These are phyloP conservation scores for Mikania micrantha DNA, from an alignment of 129 eudicot species.

Conservation along the genomic window DNA sequence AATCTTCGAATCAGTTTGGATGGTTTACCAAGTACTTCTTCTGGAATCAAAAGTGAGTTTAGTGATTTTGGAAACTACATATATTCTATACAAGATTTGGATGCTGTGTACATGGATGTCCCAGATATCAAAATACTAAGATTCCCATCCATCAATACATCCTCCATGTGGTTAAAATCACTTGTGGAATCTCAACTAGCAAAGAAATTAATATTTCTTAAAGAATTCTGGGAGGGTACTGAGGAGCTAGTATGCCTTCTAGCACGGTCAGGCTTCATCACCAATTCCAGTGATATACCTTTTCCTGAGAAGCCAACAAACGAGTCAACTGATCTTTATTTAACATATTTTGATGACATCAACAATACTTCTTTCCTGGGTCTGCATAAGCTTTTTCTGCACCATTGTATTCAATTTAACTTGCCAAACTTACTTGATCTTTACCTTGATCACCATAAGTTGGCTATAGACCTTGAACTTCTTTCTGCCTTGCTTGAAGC, in stretches of 20 bases:
- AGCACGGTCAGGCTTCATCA: conserved; percentile 66
- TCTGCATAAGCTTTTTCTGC: conserved; percentile 77
- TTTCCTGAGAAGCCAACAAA: conserved; percentile 34
- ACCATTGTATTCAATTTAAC: conserved; percentile 66
- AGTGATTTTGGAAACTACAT: conserved; percentile 48
- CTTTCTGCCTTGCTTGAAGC: conserved; percentile 54
- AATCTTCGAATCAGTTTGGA: conserved; percentile 74
- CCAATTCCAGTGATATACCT: conserved; percentile 18
- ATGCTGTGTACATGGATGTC: conserved; percentile 69
- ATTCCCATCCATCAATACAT: conserved; percentile 44
- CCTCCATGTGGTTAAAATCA: conserved; percentile 68
- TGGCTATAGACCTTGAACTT: conserved; percentile 53
- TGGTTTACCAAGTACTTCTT: conserved; percentile 46
- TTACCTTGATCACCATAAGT: conserved; percentile 85
- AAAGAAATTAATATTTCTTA: conserved; percentile 57
- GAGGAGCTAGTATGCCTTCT: conserved; percentile 62
- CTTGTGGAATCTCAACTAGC: conserved; percentile 73
- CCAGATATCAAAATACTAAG: conserved; percentile 52
- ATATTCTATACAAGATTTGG: conserved; percentile 67
- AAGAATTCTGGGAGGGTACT: conserved; percentile 71
- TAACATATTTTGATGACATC: conserved; percentile 25
- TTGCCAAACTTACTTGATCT: conserved; percentile 82
- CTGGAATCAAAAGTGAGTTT: conserved; percentile 44
- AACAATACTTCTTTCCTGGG: conserved; percentile 45
- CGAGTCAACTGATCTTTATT: conserved; percentile 32